phyloP scores from a whole-genome alignment of 2,329 filamentous ascomycete genomes.

The Botrytis porri region DNA sequence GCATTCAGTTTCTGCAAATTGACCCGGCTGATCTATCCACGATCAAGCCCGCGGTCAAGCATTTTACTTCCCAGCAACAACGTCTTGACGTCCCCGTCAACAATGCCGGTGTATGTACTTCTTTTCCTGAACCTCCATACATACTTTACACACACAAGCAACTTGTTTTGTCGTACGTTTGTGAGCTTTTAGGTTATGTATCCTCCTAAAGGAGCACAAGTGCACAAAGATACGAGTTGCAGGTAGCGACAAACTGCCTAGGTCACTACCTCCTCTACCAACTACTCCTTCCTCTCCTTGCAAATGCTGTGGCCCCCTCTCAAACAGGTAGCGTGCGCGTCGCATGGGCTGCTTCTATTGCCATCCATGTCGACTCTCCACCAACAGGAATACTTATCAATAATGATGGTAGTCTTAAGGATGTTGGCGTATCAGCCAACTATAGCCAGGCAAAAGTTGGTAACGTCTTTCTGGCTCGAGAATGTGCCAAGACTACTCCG shows the following conservation, averaged over 20 bases:
- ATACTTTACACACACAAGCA: not conserved
- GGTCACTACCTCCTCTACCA: constrained; percentile 41
- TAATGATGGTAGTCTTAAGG: no score
- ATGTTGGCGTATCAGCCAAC: no score
- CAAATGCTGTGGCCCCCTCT: constrained; percentile 1
- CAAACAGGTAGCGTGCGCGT: no score
- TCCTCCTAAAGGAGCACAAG: constrained; percentile 34
- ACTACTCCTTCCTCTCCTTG: constrained; percentile 33
- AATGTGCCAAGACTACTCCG: no score
- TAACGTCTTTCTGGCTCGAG: no score
- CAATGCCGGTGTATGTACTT: constrained; percentile 1
- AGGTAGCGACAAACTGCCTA: constrained; percentile 36
- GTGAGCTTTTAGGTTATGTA: constrained; percentile 34
- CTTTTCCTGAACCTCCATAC: not conserved
- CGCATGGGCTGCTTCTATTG: constrained; percentile 20
- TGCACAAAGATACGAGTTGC: constrained; percentile 37
- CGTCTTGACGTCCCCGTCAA: constrained; percentile 8
- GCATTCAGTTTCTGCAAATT: not conserved
- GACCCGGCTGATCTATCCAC: not conserved
- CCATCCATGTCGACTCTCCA: constrained; percentile 12
- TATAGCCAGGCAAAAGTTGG: no score
- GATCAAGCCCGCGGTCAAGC: not conserved
- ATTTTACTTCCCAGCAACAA: constrained; percentile 4
- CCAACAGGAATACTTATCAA: no score
- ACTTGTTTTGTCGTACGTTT: not conserved